Evolutionary conservation across 225 moss, liverwort and hornwort genomes (phyloP).

Genomic region (Bryoerythrophyllum caledonicum): DNA sequence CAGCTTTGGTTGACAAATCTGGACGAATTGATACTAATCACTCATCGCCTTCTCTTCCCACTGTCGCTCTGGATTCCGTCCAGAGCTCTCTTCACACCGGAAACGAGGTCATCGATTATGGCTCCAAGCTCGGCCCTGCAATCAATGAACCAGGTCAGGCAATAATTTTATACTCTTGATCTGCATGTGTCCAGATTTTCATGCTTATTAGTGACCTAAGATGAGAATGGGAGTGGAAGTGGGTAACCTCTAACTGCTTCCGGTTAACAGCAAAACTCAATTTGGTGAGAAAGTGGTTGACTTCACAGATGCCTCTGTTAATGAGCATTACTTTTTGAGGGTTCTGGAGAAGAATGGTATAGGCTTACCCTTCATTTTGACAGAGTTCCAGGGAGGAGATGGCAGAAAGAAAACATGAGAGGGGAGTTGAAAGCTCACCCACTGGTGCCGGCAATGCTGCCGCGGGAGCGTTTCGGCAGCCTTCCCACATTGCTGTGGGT

Average conservation of each 20-base stretch:
- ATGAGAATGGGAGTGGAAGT: too few relatives aligned
- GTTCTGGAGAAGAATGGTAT: neutral
- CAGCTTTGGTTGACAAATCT: constrained; percentile 28
- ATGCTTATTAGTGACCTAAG: neutral
- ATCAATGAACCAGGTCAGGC: constrained; percentile 1
- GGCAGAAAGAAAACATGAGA: neutral
- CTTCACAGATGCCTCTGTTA: too few relatives aligned
- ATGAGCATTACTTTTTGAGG: neutral
- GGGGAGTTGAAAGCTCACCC: constrained; percentile 49
- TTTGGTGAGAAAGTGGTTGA: too few relatives aligned
- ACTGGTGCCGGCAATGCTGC: constrained; percentile 43
- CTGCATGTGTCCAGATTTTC: neutral
- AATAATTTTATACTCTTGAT: too few relatives aligned
- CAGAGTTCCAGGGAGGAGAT: neutral
- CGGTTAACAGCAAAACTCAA: neutral
- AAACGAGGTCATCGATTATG: constrained; percentile 75
- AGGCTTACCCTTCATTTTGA: neutral
- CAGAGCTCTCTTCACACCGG: constrained; percentile 74
- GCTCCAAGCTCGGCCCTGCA: constrained; percentile 76
- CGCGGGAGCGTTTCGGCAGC: constrained; percentile 37
- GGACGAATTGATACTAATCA: neutral
- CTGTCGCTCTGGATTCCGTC: constrained; percentile 40
- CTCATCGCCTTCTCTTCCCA: constrained; percentile 50
- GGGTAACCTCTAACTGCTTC: neutral
- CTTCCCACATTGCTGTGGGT: constrained; percentile 72